Evolutionary conservation across 257 asterid genomes (phyloP).

Genomic region (Plectranthus barbatus): DNA sequence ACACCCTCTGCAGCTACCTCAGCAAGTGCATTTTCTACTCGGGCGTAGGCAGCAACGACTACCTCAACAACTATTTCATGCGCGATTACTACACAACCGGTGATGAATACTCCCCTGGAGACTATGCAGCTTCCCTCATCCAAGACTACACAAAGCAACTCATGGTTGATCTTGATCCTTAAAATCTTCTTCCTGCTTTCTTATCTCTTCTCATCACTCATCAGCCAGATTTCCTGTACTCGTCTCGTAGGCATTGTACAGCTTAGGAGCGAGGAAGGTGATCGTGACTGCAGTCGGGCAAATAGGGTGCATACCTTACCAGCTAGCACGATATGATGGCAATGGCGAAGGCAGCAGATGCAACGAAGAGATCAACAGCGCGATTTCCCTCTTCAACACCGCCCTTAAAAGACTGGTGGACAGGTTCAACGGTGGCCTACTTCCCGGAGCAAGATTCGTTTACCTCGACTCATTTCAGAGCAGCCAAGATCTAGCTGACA

Average conservation of each 20-base stretch:
- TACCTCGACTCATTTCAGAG: slow-evolving; percentile 62
- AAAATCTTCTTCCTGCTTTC: too few species aligned
- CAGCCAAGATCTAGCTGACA: slow-evolving; percentile 46
- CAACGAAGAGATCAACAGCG: slow-evolving; percentile 77
- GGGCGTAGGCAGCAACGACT: slow-evolving; percentile 88
- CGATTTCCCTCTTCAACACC: slow-evolving; percentile 51
- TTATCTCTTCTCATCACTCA: too few species aligned
- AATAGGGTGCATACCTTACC: slow-evolving; percentile 83
- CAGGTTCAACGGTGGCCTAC: slow-evolving; percentile 43
- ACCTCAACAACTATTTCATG: slow-evolving; percentile 90
- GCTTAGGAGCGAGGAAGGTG: slow-evolving; percentile 76
- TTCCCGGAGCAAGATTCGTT: slow-evolving; percentile 63
- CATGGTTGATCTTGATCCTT: slow-evolving; percentile 32
- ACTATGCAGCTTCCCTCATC: slow-evolving; percentile 66
- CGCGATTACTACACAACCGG: slow-evolving; percentile 52
- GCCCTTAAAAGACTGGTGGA: slow-evolving; percentile 54
- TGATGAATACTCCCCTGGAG: slow-evolving; percentile 42
- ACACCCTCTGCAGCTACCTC: slow-evolving; percentile 39
- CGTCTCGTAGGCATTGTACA: slow-evolving; percentile 40
- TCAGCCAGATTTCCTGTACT: too few species aligned
- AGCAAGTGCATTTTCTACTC: slow-evolving; percentile 72
- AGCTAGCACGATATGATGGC: slow-evolving; percentile 65
- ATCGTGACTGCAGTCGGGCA: slow-evolving; percentile 63
- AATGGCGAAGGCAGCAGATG: slow-evolving; percentile 48
- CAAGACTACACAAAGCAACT: slow-evolving; percentile 59